These are phyloP conservation scores for Heliocybe sulcata DNA, from an alignment of 1,284 basidiomycete genomes.

Conservation along the genomic window DNA sequence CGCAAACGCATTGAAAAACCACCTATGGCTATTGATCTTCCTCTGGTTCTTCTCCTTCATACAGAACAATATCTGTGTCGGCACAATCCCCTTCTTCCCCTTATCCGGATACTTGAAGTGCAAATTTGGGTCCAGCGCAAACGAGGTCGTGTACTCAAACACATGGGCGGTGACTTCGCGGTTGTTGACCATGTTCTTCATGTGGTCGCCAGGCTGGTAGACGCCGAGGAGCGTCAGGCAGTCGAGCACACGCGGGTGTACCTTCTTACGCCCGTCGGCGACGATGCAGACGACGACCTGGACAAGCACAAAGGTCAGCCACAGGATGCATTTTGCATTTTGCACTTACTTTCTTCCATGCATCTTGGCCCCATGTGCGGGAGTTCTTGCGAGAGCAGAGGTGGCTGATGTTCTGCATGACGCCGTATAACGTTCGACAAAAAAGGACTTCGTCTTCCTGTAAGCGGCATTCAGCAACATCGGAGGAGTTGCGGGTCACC, in stretches of 20 bases:
- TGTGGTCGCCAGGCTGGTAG: conserved; percentile 74
- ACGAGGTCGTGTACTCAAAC: conserved; percentile 94
- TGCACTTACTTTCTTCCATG: conserved; percentile 84
- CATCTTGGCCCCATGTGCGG: conserved; percentile 92
- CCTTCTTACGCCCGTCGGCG: conserved; percentile 87
- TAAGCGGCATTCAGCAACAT: conserved; percentile 6
- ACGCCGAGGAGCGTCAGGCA: conserved; percentile 80
- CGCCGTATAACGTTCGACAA: conserved; percentile 91
- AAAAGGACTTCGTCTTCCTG: conserved; percentile 95
- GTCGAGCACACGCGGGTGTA: conserved; percentile 92
- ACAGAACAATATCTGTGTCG: conserved; percentile 87
- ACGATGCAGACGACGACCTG: conserved; percentile 95
- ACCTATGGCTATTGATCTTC: conserved; percentile 94
- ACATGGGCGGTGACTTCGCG: conserved; percentile 89
- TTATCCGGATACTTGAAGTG: conserved; percentile 95
- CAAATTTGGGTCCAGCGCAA: conserved; percentile 82
- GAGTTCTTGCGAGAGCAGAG: conserved; percentile 92
- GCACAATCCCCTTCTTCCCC: conserved; percentile 93
- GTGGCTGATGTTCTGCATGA: conserved; percentile 90
- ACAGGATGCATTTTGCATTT: conserved; percentile 5
- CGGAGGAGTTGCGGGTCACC: neutral
- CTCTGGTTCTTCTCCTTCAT: conserved; percentile 95
- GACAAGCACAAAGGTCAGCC: neutral
- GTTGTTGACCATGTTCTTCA: conserved; percentile 87
- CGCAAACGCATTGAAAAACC: conserved; percentile 93